Base-by-base conservation (phyloP, 208 protist genomes). In the Borovskyia barvae region DNA sequence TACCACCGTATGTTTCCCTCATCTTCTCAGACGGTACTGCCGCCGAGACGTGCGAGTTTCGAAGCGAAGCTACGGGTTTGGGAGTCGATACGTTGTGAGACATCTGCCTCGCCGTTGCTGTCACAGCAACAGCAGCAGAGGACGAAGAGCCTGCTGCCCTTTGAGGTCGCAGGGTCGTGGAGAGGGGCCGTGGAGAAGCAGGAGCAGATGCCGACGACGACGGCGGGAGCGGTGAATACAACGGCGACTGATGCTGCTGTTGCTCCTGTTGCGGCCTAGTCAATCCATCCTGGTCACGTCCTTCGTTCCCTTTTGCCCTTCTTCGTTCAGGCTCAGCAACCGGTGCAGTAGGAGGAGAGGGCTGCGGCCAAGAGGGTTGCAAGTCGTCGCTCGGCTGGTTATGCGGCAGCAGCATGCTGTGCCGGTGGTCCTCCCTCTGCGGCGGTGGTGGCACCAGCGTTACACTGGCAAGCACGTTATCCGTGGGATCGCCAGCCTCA, bases 401-500 rank as follows among this genome's bases (percentile, higher is more conserved):
- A 17, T 30, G 2, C 8, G 1, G 33, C 29, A 33, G 7, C 0
- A 33, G 15, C 22, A 25, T 15, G 6, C 14, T 8, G 49, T 51
- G 14, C 11, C 57, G 42, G 22, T 32, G 6, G 8, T 48, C 48
- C 32, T 75, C 66, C 29, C 36, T 24, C 46, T 61, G 52, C 36
- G 14, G 32, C 20, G 50, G 59, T 15, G 59, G 28, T 32, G 47
- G 32, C 33, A 33, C 28, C 28, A 30, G 46, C 15, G 24, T 55
- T 1, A 56, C 14, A n/a, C 24, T 24, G 48, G 51, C 60, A 11
- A 69, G 56, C 5, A 76, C 46, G 36, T 71, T 51, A 6, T 56
- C 58, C 35, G 53, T 14, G 24, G 81, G 82, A 33, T 89, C 79
- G 32, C 62, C 66, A 8, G 68, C 69, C 1, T 32, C 59, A 43